Evolutionary conservation across 768 basidiomycete genomes (phyloP), one percentile per base, ranked within the genome.

Genomic region (Auriscalpium vulgare): DNA sequence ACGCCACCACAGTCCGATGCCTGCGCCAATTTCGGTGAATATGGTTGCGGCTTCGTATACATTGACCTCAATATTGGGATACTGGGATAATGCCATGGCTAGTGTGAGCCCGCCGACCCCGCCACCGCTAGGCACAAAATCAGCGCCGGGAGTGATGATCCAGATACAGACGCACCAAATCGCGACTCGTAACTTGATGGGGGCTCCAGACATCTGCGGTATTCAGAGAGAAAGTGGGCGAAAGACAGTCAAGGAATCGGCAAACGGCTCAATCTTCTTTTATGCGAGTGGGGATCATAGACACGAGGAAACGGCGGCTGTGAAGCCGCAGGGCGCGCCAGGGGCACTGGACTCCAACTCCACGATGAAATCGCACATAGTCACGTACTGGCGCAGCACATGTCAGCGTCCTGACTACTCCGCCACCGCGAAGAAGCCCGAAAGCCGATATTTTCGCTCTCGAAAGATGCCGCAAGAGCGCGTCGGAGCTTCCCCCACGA

Each of bases 161-260:
- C 46, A 45, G 37, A 54, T 37, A 55, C 53, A 52, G 17, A 50
- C 69, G 73, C 57, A 83, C 82, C 81, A 82, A 44, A 83, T 79
- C 17, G 75, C 80, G 53, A 83, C 78, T 61, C 71, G 75, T 59
- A 82, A 68, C 57, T 71, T 79, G 51, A 19, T 4, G 35, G 40
- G 44, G 13, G 13, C 3, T 3, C 21, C 21, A 16, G 47, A 17
- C 47, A 48, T 48, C 14, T 19, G 2, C 7, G 29, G 29, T 29
- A 5, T 29, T 29, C 29, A 29, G 29, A 29, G 29, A 29, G 29
- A 29, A 5, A 29, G 29, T 29, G 29, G 29, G 21, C 21, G 29
- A 29, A 7, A 29, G 29, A 7, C 29, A 29, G 29, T 29, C 29
- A 4, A 4, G 5, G 29, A 29, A 29, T 29, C 5, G 4, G 29